phyloP scores from a whole-genome alignment of 2,329 filamentous ascomycete species.

The Achaetomium macrosporum region DNA sequence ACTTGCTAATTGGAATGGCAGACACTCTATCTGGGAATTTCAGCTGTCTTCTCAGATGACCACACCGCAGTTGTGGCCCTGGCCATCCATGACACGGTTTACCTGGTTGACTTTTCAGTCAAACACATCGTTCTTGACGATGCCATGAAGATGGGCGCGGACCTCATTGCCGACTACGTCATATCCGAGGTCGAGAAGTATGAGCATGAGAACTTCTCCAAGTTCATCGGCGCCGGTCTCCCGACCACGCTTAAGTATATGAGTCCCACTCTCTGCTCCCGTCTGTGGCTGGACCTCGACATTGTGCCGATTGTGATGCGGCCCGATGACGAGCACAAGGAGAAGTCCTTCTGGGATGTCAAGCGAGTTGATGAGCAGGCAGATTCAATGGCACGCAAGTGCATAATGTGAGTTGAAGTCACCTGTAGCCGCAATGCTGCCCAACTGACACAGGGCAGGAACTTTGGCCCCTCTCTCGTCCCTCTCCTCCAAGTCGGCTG shows the following conservation, averaged over 20 bases:
- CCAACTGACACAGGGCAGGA: slow-evolving; percentile 31
- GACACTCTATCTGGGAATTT: slow-evolving; percentile 59
- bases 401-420: slow-evolving; percentile 53
- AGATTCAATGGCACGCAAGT: slow-evolving; percentile 75
- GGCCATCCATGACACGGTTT: slow-evolving; percentile 67
- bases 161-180: slow-evolving; percentile 54
- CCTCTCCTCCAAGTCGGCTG: slow-evolving; percentile 64
- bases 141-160: slow-evolving; percentile 34
- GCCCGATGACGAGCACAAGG: slow-evolving; percentile 40
- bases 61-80: slow-evolving; percentile 55
- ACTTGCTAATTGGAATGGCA: slow-evolving; percentile 24
- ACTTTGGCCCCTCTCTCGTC: slow-evolving; percentile 66
- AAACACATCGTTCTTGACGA: slow-evolving; percentile 47
- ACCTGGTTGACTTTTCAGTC: slow-evolving; percentile 67
- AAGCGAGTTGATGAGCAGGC: slow-evolving; percentile 73
- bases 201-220: slow-evolving; percentile 60
- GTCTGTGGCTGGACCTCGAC: slow-evolving; percentile 71
- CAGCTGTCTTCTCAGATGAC: slow-evolving; percentile 47
- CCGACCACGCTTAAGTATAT: slow-evolving; percentile 52
- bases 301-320: slow-evolving; percentile 64
- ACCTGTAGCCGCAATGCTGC: neutral
- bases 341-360: slow-evolving; percentile 42
- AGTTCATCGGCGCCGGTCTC: slow-evolving; percentile 70
- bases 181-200: slow-evolving; percentile 53
- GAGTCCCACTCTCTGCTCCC: slow-evolving; percentile 61